A percentile compares a stretch with the other conserved stretches of the same genome.
Evolutionary conservation across 1,139 yeast genomes (phyloP).

Genomic region (Protomyces pachydermus): DNA sequence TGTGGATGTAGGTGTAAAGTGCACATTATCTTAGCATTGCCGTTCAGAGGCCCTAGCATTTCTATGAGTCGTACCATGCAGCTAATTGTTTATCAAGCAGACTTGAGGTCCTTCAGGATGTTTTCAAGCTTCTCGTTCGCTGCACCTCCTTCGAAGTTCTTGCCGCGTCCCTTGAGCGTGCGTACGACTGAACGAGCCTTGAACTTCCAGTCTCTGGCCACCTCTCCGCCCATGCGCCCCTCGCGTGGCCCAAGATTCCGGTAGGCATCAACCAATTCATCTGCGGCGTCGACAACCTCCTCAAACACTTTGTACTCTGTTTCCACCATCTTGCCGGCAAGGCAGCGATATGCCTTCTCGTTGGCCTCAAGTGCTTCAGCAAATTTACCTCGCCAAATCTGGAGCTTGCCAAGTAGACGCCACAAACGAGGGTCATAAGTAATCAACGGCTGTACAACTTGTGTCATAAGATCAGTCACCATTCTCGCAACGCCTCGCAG

Average conservation of each 20-base stretch:
- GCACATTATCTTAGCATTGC: no score
- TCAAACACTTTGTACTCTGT: constrained; percentile 64
- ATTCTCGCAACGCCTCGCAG: constrained; percentile 37
- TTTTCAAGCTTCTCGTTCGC: constrained; percentile 15
- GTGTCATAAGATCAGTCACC: constrained; percentile 45
- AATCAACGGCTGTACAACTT: constrained; percentile 53
- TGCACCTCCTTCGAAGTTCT: constrained; percentile 18
- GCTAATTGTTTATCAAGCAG: neutral
- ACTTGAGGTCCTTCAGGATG: constrained; percentile 16
- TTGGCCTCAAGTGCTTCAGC: constrained; percentile 83
- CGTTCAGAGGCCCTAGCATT: no score
- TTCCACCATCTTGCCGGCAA: constrained; percentile 57
- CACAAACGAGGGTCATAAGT: constrained; percentile 70
- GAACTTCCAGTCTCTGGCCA: constrained; percentile 88
- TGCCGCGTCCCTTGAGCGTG: constrained; percentile 25
- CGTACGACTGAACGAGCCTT: constrained; percentile 51
- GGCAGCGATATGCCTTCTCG: constrained; percentile 72
- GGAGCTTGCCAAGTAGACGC: constrained; percentile 78
- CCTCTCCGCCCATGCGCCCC: constrained; percentile 76
- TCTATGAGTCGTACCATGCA: no score
- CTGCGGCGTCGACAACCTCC: constrained; percentile 59
- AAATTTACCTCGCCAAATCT: constrained; percentile 79
- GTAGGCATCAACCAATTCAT: constrained; percentile 79
- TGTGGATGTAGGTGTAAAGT: neutral
- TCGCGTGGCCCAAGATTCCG: constrained; percentile 79